Percentiles rank a stretch among this genome's conserved stretches.
These are phyloP conservation scores for Trypanosoma platydactyli DNA, from an alignment of 208 protist genomes.

Conservation along the genomic window DNA sequence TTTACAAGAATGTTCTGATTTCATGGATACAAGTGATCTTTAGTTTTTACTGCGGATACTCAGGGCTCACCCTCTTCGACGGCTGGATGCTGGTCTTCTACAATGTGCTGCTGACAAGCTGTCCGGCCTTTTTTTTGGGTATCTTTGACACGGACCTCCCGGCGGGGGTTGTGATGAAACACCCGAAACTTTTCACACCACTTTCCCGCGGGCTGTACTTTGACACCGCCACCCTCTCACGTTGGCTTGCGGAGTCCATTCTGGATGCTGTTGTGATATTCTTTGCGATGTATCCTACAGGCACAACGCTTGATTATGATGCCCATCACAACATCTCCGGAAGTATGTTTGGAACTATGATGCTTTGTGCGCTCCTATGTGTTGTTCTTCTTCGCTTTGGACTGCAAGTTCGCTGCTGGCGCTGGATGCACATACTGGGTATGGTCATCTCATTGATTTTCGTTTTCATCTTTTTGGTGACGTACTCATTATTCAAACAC, in stretches of 20 bases:
- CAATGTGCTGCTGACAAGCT: constrained; percentile 87
- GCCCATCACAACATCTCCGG: constrained; percentile 44
- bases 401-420: constrained; percentile 77
- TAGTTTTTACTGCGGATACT: constrained; percentile 86
- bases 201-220: constrained; percentile 80
- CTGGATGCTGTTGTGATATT: constrained; percentile 67
- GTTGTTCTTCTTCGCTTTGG: constrained; percentile 67
- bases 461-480: constrained; percentile 46
- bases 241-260: constrained; percentile 67
- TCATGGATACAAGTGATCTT: constrained; percentile 91
- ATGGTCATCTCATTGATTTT: constrained; percentile 53
- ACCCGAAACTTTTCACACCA: constrained; percentile 74
- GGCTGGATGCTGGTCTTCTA: constrained; percentile 89
- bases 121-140: constrained; percentile 88
- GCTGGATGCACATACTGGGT: constrained; percentile 63
- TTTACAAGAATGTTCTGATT: constrained; percentile 97
- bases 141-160: constrained; percentile 93
- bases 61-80: constrained; percentile 87
- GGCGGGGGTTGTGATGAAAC: constrained; percentile 57
- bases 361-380: constrained; percentile 70
- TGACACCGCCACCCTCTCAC: constrained; percentile 38
- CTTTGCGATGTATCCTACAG: constrained; percentile 57
- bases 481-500: constrained; percentile 62
- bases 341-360: constrained; percentile 51
- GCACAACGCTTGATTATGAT: constrained; percentile 24